A percentile compares a stretch with the other conserved stretches of the same genome.
These are phyloP conservation scores for Fragaria vesca DNA, from an alignment of 306 rosid genomes.

Conservation along the genomic window DNA sequence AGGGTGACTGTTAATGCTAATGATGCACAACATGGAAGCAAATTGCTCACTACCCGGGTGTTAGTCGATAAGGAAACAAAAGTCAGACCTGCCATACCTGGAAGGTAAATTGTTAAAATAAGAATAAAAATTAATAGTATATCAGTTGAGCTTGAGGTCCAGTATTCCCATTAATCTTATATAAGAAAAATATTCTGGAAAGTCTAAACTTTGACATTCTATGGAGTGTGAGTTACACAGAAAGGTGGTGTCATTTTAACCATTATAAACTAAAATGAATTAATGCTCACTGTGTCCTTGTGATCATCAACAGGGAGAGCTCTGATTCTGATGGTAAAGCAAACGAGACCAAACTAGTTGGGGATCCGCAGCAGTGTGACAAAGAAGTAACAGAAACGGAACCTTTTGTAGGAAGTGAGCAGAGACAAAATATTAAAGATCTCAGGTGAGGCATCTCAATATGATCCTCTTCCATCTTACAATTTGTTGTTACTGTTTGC, in stretches of 20 bases:
- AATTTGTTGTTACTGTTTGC: constrained; percentile 7
- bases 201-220: constrained; percentile 16
- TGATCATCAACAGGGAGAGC: background rate
- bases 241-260: background rate
- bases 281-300: background rate
- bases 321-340: constrained; percentile 22
- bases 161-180: constrained; percentile 11
- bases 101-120: constrained; percentile 37
- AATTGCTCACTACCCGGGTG: constrained; percentile 29
- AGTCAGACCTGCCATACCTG: constrained; percentile 25
- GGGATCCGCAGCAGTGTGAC: constrained; percentile 25
- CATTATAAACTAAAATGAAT: background rate
- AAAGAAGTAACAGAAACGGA: constrained; percentile 46
- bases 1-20: constrained; percentile 41
- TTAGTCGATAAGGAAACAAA: constrained; percentile 39
- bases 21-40: constrained; percentile 40
- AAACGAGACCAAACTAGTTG: constrained; percentile 35
- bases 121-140: background rate
- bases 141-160: constrained; percentile 42
- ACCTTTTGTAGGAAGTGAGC: constrained; percentile 36
- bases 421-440: constrained; percentile 28
- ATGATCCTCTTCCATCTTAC: constrained; percentile 19
- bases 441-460: constrained; percentile 40
- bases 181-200: background rate
- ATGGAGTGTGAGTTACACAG: background rate